Base-by-base conservation (phyloP, 2,329 filamentous ascomycete genomes). In the Nigrospora sphaerica region DNA sequence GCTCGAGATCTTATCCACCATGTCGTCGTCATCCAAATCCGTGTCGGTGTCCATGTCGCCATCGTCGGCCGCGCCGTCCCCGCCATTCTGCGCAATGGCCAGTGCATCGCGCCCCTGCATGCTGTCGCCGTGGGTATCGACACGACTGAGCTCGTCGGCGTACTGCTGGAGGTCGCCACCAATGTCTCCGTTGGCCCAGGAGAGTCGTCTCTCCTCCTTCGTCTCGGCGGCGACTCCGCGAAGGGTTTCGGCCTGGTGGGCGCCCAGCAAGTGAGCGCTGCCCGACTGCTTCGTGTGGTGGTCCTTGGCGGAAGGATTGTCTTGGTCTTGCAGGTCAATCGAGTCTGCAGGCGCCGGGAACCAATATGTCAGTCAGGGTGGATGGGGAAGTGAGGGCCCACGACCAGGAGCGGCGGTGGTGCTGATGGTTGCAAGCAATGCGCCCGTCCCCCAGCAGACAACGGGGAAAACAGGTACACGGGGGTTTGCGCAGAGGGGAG, bases 1-100 rank as follows among this genome's bases (percentile, higher is more conserved):
- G 68, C 91, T 97, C 60, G 92, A 97, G 55, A 98, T 96, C 69
- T 93, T 93, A 73, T 97, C 93, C 86, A 95, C 89, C 83, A 95
- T 83, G 67, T 97, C 92, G 68, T 96, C 76, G 61, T 95, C 90
- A 50, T 88, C 86, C 57, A 85, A 83, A 42, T 81, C 81, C 54
- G 80, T 80, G 56, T 81, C 81, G 54, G 80, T 80, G 56, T 85
- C 78, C 59, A 80, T 69, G 52, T 88, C 83, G 41, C 77, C 80
- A 52, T 86, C 83, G 55, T 80, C 75, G 47, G 53, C 52, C n/a
- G 59, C 67, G 38, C 73, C 62, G 33, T 58, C 70, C 42, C 71
- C 69, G 52, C 78, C 81, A 66, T 83, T 83, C 56, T 83, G 80
- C 54, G 79, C 77, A 49, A 80, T 69, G 39, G 78, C 78, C 51